These are phyloP conservation scores for Austroboletus olivaceoglutinosus DNA, from an alignment of 1,284 basidiomycete genomes.

Conservation along the genomic window DNA sequence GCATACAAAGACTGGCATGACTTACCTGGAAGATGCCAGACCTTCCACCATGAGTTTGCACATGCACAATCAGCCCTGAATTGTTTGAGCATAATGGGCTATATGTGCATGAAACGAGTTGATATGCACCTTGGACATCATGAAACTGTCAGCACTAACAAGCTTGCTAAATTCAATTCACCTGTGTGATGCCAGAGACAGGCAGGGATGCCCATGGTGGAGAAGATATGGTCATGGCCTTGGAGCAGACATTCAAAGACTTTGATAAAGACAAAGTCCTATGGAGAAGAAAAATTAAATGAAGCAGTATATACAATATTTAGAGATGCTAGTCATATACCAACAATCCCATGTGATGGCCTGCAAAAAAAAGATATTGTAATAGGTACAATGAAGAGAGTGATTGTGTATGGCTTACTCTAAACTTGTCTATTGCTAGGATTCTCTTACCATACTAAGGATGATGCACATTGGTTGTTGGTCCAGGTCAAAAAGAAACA, in stretches of 20 bases:
- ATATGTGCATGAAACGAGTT: conserved; percentile 10
- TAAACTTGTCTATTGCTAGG: conserved; percentile 89
- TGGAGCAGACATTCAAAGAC: conserved; percentile 94
- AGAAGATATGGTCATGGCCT: conserved; percentile 95
- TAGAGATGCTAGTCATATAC: conserved; percentile 20
- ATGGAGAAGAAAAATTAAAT: not conserved
- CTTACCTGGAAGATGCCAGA: conserved; percentile 85
- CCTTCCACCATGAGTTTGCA: conserved; percentile 98
- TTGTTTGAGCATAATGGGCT: not conserved
- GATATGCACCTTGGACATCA: conserved; percentile 66
- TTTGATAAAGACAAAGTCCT: conserved; percentile 97
- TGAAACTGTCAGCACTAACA: conserved; percentile 78
- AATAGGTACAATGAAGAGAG: not conserved
- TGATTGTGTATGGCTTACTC: conserved; percentile 48
- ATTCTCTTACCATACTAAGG: conserved; percentile 79
- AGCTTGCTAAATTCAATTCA: conserved; percentile 96
- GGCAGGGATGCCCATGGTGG: conserved; percentile 93
- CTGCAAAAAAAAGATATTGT: conserved; percentile 35
- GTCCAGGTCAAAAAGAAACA: not conserved
- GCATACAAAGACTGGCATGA: too few species aligned
- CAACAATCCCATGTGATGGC: conserved; percentile 88
- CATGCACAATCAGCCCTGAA: conserved; percentile 85
- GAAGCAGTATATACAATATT: too few species aligned
- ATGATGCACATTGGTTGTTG: not conserved
- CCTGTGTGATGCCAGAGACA: conserved; percentile 97